These are phyloP conservation scores for Phalaenopsis equestris DNA, from an alignment of 106 monocot genomes.

Conservation along the genomic window DNA sequence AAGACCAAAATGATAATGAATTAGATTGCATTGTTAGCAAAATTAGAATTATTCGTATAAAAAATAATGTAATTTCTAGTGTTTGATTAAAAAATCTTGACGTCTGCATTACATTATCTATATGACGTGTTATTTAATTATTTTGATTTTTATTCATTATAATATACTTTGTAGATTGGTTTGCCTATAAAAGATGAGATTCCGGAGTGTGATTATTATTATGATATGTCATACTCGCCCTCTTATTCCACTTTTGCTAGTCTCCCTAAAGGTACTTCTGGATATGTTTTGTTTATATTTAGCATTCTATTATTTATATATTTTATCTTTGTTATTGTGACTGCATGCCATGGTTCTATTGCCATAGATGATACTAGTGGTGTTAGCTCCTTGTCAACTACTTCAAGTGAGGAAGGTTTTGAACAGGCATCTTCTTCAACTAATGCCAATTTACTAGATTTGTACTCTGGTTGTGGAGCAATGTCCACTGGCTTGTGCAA, in stretches of 20 bases:
- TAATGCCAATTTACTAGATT: conserved; percentile 17
- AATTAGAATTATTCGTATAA: conserved; percentile 12
- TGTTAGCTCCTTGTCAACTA: not conserved
- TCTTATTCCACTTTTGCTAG: conserved; percentile 43
- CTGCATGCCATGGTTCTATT: not conserved
- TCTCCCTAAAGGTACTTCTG: conserved; percentile 15
- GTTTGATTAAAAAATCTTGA: not conserved
- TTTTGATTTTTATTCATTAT: not conserved
- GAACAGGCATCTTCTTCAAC: not conserved
- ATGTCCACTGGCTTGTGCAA: conserved; percentile 71
- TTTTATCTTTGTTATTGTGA: not conserved
- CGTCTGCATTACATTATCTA: not conserved
- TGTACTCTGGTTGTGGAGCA: conserved; percentile 60
- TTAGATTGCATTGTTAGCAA: conserved; percentile 24
- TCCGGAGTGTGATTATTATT: conserved; percentile 15
- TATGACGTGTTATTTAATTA: not conserved
- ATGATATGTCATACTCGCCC: conserved; percentile 22
- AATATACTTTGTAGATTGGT: conserved; percentile 8
- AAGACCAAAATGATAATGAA: conserved; percentile 25
- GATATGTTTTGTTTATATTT: not conserved
- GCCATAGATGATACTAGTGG: conserved; percentile 3
- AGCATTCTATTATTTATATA: not conserved
- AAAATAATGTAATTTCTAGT: conserved; percentile 13
- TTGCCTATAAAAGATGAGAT: conserved; percentile 8
- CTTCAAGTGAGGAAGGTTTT: not conserved